Evolutionary conservation across 1,284 basidiomycete species (phyloP).

Genomic region (Heterobasidion irregulare): DNA sequence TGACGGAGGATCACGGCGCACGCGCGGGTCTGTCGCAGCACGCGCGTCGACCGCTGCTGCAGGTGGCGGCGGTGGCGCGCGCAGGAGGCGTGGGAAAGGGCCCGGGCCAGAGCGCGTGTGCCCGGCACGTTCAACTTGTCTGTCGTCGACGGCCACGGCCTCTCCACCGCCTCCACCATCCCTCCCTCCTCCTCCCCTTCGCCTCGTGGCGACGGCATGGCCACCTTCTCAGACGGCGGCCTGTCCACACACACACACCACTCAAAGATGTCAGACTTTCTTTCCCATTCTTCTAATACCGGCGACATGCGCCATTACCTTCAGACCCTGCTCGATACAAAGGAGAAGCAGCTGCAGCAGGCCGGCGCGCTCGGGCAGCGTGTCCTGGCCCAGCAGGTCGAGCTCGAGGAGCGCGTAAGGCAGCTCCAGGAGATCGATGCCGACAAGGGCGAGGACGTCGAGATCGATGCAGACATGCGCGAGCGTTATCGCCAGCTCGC

Average conservation of each 20-base stretch:
- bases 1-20: too few relatives aligned
- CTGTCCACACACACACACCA: slow-evolving; percentile 5
- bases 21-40: too few relatives aligned
- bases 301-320: slow-evolving; percentile 70
- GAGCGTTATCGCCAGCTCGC: slow-evolving; percentile 72
- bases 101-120: too few relatives aligned
- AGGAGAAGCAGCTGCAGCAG: slow-evolving; percentile 85
- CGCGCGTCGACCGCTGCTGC: too few relatives aligned
- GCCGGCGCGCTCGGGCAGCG: slow-evolving; percentile 87
- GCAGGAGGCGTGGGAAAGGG: too few relatives aligned
- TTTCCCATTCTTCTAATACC: slow-evolving; percentile 29
- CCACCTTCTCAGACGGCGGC: slow-evolving; percentile 26
- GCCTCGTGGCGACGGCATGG: slow-evolving; percentile 17
- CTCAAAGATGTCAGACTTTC: slow-evolving; percentile 15
- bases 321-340: slow-evolving; percentile 75
- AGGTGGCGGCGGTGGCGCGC: too few relatives aligned
- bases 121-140: too few relatives aligned
- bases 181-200: not conserved
- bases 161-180: too few relatives aligned
- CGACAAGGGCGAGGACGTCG: slow-evolving; percentile 47
- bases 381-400: slow-evolving; percentile 84
- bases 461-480: slow-evolving; percentile 59
- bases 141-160: not conserved
- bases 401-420: slow-evolving; percentile 80
- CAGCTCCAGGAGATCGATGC: slow-evolving; percentile 66